phyloP scores from a whole-genome alignment of 257 asterid genomes.

The Solanum tarijense region DNA sequence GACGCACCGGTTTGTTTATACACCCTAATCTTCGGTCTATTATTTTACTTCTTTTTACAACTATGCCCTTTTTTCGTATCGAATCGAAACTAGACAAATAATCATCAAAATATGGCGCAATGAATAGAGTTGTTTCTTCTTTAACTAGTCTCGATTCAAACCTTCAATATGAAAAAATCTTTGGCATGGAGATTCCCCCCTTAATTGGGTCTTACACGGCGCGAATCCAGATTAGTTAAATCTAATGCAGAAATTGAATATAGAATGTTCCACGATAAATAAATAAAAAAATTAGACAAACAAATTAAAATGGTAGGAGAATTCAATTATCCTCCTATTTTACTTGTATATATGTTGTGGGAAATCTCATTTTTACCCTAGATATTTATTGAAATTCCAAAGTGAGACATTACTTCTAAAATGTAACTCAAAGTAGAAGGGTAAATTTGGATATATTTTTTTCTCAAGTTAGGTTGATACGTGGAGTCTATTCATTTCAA shows the following conservation, averaged over 20 bases:
- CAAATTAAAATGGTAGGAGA: neutral
- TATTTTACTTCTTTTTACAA: neutral
- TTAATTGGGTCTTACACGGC: no score
- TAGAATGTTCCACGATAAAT: neutral
- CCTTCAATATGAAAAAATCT: fast-evolving
- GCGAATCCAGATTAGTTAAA: neutral
- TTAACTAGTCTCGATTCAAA: neutral
- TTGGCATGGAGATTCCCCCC: neutral
- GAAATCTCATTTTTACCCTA: neutral
- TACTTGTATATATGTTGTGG: neutral
- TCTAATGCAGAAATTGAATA: neutral
- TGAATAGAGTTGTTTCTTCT: no score
- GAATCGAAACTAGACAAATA: neutral
- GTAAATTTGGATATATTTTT: neutral
- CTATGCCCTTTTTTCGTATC: neutral
- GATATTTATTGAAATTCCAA: neutral
- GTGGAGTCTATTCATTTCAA: neutral
- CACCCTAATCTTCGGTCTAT: neutral
- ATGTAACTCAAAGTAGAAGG: neutral
- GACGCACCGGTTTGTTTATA: neutral
- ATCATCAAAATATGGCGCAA: neutral
- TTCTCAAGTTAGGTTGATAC: neutral
- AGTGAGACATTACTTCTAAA: neutral
- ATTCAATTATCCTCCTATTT: neutral
- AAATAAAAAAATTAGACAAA: neutral